Percentiles rank a stretch among this genome's conserved stretches.
phyloP scores from a whole-genome alignment of 176 grass and related monocot genomes.

The Cenchrus americanus region DNA sequence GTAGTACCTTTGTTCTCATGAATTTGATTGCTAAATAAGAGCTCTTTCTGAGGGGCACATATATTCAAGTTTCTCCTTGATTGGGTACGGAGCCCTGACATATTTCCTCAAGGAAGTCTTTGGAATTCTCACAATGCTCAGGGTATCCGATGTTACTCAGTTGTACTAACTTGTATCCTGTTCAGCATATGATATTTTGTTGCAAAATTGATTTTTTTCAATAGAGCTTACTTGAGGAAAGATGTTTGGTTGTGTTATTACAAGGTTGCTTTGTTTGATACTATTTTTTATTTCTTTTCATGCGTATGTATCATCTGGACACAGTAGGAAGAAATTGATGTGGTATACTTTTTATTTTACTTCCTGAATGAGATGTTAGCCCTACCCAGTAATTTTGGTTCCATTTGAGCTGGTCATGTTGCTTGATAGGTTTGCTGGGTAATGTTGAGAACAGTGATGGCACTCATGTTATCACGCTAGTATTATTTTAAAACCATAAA shows the following conservation, averaged over 20 bases:
- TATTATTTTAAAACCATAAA: not conserved
- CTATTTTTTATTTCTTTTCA: not conserved
- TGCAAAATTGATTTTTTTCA: not conserved
- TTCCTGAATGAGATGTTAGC: slow-evolving; percentile 3
- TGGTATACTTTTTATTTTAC: not conserved
- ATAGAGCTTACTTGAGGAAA: slow-evolving; percentile 3
- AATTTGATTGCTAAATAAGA: slow-evolving; percentile 30
- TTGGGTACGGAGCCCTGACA: not conserved
- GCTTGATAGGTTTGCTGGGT: not conserved
- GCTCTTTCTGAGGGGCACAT: not conserved
- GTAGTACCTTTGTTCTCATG: slow-evolving; percentile 22
- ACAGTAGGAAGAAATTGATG: slow-evolving; percentile 4
- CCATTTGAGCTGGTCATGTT: slow-evolving; percentile 5
- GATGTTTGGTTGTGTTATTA: not conserved
- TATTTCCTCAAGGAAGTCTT: not conserved
- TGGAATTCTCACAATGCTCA: not conserved
- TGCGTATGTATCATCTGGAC: not conserved
- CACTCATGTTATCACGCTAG: not conserved
- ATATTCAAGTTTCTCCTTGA: slow-evolving; percentile 8
- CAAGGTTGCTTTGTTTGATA: slow-evolving; percentile 8
- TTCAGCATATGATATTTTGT: slow-evolving; percentile 2
- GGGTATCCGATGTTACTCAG: not conserved
- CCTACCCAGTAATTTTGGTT: not conserved
- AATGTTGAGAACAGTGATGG: not conserved
- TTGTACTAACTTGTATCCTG: not conserved